A percentile compares a stretch with the other conserved stretches of the same genome.
Conservation (phyloP, 768 basidiomycete genomes). For the Termitomyces sp. region DNA sequence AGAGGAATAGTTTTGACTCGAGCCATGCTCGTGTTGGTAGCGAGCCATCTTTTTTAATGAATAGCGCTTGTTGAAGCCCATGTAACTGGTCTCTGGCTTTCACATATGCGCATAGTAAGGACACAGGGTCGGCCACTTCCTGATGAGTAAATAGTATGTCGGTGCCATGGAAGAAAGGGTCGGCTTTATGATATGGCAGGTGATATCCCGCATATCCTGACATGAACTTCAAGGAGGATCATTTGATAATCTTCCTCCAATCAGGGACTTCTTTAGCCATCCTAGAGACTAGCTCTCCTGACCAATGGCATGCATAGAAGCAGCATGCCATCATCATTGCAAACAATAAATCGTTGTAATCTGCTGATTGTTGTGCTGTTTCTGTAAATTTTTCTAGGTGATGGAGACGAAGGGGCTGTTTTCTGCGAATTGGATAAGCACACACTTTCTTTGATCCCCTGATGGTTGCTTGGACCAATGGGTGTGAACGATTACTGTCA, state of each 20-base stretch:
- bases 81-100: no score
- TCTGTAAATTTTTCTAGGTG: background rate
- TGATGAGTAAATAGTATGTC: background rate
- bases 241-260: no score
- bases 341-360: background rate
- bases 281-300: no score
- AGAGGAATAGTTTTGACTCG: no score
- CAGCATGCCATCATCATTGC: no score
- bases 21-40: no score
- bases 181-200: constrained; percentile 21
- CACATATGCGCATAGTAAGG: no score
- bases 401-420: background rate
- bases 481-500: background rate
- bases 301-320: no score
- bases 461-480: background rate
- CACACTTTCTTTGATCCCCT: background rate
- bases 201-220: constrained; percentile 5
- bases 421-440: background rate
- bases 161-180: constrained; percentile 20
- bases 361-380: background rate
- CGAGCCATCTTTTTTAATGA: no score
- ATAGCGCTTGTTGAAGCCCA: no score
- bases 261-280: no score
- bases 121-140: constrained; percentile 9
- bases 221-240: background rate